Conservation (phyloP, 305 asterid genomes). For the Fraxinus paxiana region DNA sequence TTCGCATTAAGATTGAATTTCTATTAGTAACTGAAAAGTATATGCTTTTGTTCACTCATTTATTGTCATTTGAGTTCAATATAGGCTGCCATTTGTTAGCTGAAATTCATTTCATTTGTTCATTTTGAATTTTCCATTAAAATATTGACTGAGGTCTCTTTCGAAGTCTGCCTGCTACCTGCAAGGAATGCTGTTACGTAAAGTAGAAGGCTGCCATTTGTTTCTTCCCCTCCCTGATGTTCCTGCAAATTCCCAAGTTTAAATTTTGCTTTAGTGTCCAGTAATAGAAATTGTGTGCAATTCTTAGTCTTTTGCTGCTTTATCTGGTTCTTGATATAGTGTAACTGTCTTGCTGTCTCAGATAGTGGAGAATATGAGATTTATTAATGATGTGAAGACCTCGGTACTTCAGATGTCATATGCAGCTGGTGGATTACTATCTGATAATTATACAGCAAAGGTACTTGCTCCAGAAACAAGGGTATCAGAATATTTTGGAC, state of each 20-base stretch:
- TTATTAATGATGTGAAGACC: slow-evolving; percentile 57
- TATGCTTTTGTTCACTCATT: not conserved
- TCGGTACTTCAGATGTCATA: slow-evolving; percentile 63
- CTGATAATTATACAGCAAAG: slow-evolving; percentile 44
- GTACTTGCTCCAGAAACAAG: slow-evolving; percentile 41
- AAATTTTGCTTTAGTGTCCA: not conserved
- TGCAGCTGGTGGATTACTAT: slow-evolving; percentile 50
- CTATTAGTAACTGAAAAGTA: not conserved
- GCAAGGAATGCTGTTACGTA: not conserved
- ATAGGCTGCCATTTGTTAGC: not conserved
- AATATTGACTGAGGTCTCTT: not conserved
- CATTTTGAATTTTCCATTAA: not conserved
- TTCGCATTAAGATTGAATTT: not conserved
- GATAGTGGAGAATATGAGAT: slow-evolving; percentile 68
- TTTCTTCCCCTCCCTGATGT: not conserved
- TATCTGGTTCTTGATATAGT: not conserved
- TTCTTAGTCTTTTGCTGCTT: not conserved
- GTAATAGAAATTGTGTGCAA: not conserved
- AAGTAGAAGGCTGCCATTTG: not conserved
- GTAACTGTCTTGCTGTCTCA: slow-evolving; percentile 28
- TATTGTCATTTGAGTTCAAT: not conserved
- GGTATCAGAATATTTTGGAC: slow-evolving; percentile 36
- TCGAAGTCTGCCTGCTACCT: not conserved
- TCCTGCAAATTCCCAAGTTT: not conserved
- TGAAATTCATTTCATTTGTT: not conserved